Evolutionary conservation across 805 yeast species (phyloP), one percentile per base, ranked within the genome.

Genomic region (Nakazawaea laoshanensis): DNA sequence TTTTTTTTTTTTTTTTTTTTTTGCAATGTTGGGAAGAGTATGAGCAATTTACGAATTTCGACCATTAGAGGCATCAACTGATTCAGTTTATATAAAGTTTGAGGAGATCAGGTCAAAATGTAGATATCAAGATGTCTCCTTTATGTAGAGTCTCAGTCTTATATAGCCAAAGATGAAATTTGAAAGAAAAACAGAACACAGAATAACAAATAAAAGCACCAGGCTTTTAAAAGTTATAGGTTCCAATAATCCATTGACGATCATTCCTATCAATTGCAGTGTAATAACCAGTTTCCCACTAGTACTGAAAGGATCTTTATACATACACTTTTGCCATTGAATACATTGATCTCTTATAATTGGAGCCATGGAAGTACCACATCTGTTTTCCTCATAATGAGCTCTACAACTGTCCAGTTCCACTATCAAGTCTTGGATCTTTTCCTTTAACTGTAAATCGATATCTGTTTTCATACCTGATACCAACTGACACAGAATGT

Each of bases 311-410:
- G 74, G 72, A 35, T 76, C 72, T 43, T 73, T 70, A 30, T 62
- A 62, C 82, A 78, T 77, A 48, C 89, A 80, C 29, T 63, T 63
- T 33, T 63, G 68, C 87, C 86, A 82, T 37, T 63, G 57, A 11
- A 61, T 55, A 52, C 92, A 82, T 24, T 63, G 60, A 17, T 57
- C 55, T 36, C 68, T 70, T 37, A 80, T 49, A 3, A 77, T 81
- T 1, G 87, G 81, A 3, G 67, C 73, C 7, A 72, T 57, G 3
- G 63, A 56, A 3, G 74, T 74, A 11, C 59, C 59, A 50, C 94
- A 82, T 24, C 62, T 50, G 50, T 81, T 82, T 8, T 63, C 68
- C 23, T 54, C 29, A 48, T 68, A 81, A 13, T 69, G 55, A 19
- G 68, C 52, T 17, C 64, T 52, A 50, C 89, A 81, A 17, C 55